Evolutionary conservation across 2,329 filamentous ascomycete genomes (phyloP), one percentile per base, ranked within the genome.

Genomic region (Diaporthe longicolla): DNA sequence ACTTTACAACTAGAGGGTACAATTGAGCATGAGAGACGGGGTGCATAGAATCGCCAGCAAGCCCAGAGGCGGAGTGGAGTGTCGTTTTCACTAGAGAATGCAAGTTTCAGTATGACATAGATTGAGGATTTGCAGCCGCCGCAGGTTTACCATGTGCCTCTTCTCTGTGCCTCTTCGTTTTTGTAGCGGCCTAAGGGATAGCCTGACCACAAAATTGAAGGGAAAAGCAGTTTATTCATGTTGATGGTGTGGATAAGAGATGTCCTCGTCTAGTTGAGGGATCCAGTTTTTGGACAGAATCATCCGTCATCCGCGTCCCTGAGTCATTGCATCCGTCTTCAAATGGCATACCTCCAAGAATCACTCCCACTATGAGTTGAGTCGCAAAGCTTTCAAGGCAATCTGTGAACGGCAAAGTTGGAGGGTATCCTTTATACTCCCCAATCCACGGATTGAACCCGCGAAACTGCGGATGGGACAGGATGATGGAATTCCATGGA

Each of bases 281-380:
- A 29, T 21, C 37, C 37, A 26, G 29, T 29, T 40, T 17, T 17
- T 43, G 58, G 24, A 63, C 4, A 19, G 7, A 45, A 19, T 29
- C 37, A 40, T 40, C 58, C 58, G 37, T 19, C 37, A 45, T 63
- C 58, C 58, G 24, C 1, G 21, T 21, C n/a, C 58, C 8, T 15
- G 58, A 63, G 58, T 63, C 24, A 63, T 63, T 63, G 58, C 58
- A 43, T 29, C 58, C 35, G 57, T 11, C 35, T 40, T 43, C 57
- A 26, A 26, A n/a, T 40, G 35, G 26, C 15, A 43, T 8, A 4
- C 35, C 13, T 0, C 10, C 37, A 40, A 59, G 32, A 26, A 40
- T 26, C 7, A 26, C n/a, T 40, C 8, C 32, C 37, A 29, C 24
- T 11, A 29, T 10, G 17, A 21, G 15, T 9, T 21, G 58, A 43